Percentiles rank a stretch among this genome's conserved stretches.
Evolutionary conservation across 129 eudicot genomes (phyloP).

Genomic region (Heracleum sosnowskyi): DNA sequence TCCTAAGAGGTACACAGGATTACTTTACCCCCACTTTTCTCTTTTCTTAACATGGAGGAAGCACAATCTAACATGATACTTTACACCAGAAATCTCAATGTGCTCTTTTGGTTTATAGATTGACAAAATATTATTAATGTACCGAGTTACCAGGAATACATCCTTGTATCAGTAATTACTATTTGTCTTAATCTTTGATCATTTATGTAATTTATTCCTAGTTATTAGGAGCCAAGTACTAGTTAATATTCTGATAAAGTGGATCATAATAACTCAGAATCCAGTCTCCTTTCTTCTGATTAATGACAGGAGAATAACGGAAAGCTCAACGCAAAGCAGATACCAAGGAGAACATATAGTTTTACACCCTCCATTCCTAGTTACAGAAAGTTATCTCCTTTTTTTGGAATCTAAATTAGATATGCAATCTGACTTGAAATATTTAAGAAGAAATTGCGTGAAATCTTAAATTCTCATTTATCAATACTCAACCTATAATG

Average conservation of each 20-base stretch:
- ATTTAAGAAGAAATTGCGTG: neutral
- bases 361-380: neutral
- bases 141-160: neutral
- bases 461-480: neutral
- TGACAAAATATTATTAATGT: neutral
- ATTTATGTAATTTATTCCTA: neutral
- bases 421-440: neutral
- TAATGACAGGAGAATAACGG: neutral
- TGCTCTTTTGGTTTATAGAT: neutral
- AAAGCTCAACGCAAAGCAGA: neutral
- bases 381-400: neutral
- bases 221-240: neutral
- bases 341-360: neutral
- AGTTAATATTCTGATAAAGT: neutral
- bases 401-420: neutral
- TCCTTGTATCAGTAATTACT: neutral
- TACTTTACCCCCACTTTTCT: neutral
- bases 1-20: neutral
- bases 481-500: neutral
- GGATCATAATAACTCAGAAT: neutral
- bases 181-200: neutral
- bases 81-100: neutral
- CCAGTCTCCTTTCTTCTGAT: neutral
- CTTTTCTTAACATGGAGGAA: conserved; percentile 4
- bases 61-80: neutral